Evolutionary conservation across 352 stramenopile genomes (phyloP).

Genomic region (Pythium periplocum): DNA sequence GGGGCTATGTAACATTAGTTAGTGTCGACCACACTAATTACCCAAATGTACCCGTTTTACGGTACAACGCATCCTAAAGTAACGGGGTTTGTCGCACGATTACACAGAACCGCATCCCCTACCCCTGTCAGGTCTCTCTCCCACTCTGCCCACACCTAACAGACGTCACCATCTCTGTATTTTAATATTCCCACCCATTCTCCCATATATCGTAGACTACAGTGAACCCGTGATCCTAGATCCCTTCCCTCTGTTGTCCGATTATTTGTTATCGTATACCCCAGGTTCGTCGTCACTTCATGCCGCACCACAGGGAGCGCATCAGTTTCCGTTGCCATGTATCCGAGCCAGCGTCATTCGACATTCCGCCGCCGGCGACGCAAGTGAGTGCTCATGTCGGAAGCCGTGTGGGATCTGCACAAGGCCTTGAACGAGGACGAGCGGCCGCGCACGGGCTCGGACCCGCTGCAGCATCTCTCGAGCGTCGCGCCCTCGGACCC

Average conservation of each 20-base stretch:
- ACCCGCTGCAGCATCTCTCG: conserved; percentile 33
- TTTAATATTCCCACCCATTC: background rate
- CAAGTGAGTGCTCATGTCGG: conserved; percentile 24
- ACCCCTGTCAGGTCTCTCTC: no score
- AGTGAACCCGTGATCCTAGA: no score
- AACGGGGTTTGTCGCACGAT: no score
- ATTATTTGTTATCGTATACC: no score
- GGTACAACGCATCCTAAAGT: no score
- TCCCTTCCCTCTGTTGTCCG: no score
- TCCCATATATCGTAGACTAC: no score
- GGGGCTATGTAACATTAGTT: background rate
- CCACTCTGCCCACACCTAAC: conserved; percentile 8
- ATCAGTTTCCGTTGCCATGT: no score
- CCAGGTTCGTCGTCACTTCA: no score
- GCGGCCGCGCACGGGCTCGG: conserved; percentile 42
- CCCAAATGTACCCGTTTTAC: background rate
- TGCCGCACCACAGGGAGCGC: no score
- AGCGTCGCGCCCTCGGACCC: conserved; percentile 18
- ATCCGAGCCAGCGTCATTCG: no score
- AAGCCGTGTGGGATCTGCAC: conserved; percentile 42
- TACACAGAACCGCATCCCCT: no score
- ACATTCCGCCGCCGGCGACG: conserved; percentile 3
- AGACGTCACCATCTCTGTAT: conserved; percentile 3
- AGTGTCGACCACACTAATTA: conserved; percentile 12
- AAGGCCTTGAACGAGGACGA: conserved; percentile 32